These are phyloP conservation scores for Fusarium pseudoanthophilum DNA, from an alignment of 2,329 filamentous ascomycete species.

Conservation along the genomic window DNA sequence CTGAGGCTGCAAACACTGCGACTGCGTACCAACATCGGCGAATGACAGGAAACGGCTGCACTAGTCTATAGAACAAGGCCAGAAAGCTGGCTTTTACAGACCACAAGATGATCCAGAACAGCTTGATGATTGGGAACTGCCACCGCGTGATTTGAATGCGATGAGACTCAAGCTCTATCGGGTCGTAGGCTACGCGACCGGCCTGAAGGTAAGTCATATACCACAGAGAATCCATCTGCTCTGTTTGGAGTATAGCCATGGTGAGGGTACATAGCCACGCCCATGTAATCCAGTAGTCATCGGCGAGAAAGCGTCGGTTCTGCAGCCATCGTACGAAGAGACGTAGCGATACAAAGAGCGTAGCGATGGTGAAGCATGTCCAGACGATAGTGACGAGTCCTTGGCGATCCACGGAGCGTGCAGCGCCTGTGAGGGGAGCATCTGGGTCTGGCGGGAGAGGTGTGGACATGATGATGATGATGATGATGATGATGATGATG, in stretches of 20 bases:
- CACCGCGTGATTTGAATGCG: conserved; percentile 3
- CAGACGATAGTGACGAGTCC: conserved; percentile 8
- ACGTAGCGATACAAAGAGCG: neutral
- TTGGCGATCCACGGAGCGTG: neutral
- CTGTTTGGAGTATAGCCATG: conserved; percentile 25
- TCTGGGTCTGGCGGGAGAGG: conserved; percentile 1
- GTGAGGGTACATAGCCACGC: conserved; percentile 19
- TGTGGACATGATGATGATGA: conserved; percentile 2
- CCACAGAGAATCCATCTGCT: conserved; percentile 26
- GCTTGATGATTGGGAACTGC: conserved; percentile 28
- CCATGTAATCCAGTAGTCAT: conserved; percentile 29
- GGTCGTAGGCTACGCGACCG: conserved; percentile 2
- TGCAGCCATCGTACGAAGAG: conserved; percentile 20
- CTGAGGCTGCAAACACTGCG: neutral
- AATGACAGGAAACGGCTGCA: conserved; percentile 10
- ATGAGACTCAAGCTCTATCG: neutral
- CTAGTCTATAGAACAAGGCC: conserved; percentile 13
- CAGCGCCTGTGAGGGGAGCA: conserved; percentile 19
- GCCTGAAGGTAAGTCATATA: conserved; percentile 15
- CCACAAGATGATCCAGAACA: conserved; percentile 30
- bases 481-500: conserved; percentile 2
- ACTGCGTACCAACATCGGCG: conserved; percentile 21
- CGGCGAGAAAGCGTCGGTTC: conserved; percentile 11
- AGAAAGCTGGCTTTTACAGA: conserved; percentile 29
- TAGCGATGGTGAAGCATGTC: conserved; percentile 19